phyloP scores from a whole-genome alignment of 305 asterid genomes.

The Fraxinus angustifolia region DNA sequence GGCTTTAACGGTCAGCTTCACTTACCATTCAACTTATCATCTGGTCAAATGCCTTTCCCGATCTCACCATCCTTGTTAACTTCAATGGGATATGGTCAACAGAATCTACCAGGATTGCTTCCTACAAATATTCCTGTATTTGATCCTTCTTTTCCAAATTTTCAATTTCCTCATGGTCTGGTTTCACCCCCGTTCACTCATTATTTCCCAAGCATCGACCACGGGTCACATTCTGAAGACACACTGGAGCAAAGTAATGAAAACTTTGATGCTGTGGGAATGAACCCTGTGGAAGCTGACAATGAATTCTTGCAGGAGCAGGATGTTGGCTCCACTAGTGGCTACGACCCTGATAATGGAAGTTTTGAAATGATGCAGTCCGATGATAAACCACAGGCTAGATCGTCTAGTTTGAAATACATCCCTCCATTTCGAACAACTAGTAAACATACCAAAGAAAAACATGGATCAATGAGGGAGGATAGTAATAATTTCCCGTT shows the following conservation, averaged over 20 bases:
- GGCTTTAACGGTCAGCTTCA: slow-evolving; percentile 69
- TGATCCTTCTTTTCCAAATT: slow-evolving; percentile 60
- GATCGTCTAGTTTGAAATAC: slow-evolving; percentile 49
- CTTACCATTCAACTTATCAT: slow-evolving; percentile 56
- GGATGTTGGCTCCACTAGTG: slow-evolving; percentile 48
- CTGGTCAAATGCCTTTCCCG: slow-evolving; percentile 69
- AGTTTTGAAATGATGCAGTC: slow-evolving; percentile 42
- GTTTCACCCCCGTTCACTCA: slow-evolving; percentile 61
- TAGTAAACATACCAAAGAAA: slow-evolving; percentile 56
- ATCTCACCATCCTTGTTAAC: slow-evolving; percentile 76
- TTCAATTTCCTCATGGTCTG: slow-evolving; percentile 73
- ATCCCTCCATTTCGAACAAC: slow-evolving; percentile 59
- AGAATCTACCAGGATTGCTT: slow-evolving; percentile 64
- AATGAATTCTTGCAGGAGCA: slow-evolving; percentile 70
- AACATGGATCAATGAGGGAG: slow-evolving; percentile 51
- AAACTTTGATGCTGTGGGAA: slow-evolving; percentile 49
- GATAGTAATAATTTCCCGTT: slow-evolving; percentile 40
- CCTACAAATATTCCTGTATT: slow-evolving; percentile 65
- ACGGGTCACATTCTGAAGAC: slow-evolving; percentile 52
- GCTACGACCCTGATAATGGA: slow-evolving; percentile 54
- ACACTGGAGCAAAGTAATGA: slow-evolving; percentile 54
- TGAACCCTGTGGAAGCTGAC: slow-evolving; percentile 55
- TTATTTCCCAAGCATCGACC: slow-evolving; percentile 57
- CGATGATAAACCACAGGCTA: slow-evolving; percentile 49
- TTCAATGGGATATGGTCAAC: slow-evolving; percentile 73